Base-by-base conservation (phyloP, 169 alveolate species). In the Plasmodium fragile region DNA sequence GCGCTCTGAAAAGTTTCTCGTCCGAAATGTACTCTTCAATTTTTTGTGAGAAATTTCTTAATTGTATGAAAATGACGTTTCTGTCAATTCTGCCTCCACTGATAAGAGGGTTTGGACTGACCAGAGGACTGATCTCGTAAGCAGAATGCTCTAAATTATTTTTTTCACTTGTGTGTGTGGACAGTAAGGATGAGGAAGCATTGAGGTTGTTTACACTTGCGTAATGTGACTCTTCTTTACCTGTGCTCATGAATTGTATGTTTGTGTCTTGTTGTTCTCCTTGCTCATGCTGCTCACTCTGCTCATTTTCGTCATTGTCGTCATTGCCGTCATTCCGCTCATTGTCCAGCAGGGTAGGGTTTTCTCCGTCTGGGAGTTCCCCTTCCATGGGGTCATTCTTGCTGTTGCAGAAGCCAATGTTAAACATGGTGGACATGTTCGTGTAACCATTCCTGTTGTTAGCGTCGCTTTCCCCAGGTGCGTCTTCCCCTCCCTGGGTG, bases 1-100 rank as follows among this genome's bases (percentile, higher is more conserved):
- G 94, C 49, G 94, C 94, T 78, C 90, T 89, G 34, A 89, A 89
- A 16, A 89, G 36, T 78, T 55, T 89, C 81, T 89, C 94, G 32
- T 89, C 94, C 22, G 81, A 78, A 28, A 89, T 89, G 49, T 89
- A 78, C 41, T 89, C 94, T 16, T 89, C 94, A 59, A 89, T 65
- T 65, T 89, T 89, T 89, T 89, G 81, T 43, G 89, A 78, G 52
- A 89, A 89, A 78, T 89, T 53, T 18, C 30, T 22, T 10, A 89
- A 25, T 78, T 89, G 94, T 11, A 78, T 41, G 36, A 78, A 52
- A 22, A 89, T 65, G 43, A 89, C 55, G 45, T 89, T 71, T 77
- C 81, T 79, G 70, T 89, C 90, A 65, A 89, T 79, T 22, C 49
- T 79, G 65, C n/a, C 59, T 39, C 16, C 30, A 79, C 13, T 79